Percentiles rank a stretch among this genome's conserved stretches.
phyloP scores from a whole-genome alignment of 2,329 filamentous ascomycete genomes.

The Fusarium euwallaceae region DNA sequence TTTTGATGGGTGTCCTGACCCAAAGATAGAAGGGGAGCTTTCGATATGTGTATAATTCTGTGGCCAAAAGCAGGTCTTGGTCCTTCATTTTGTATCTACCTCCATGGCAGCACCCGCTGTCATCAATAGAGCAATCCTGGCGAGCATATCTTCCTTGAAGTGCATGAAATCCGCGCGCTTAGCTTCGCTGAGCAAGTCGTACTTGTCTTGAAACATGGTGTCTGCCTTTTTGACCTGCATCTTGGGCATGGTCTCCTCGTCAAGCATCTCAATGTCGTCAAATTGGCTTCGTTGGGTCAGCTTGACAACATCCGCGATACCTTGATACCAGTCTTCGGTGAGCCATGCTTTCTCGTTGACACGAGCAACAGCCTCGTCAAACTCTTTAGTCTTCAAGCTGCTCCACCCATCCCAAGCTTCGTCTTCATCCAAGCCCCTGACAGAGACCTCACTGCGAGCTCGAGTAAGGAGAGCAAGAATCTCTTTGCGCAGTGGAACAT shows the following conservation, averaged over 20 bases:
- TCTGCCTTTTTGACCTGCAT: constrained; percentile 64
- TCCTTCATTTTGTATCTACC: constrained; percentile 48
- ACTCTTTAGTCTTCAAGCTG: constrained; percentile 63
- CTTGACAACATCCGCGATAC: constrained; percentile 67
- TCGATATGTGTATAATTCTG: constrained; percentile 39
- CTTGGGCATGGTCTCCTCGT: constrained; percentile 51
- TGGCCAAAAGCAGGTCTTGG: constrained; percentile 45
- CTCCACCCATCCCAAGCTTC: constrained; percentile 68
- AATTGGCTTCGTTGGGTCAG: constrained; percentile 49
- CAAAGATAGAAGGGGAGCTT: constrained; percentile 31
- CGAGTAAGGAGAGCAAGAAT: constrained; percentile 59
- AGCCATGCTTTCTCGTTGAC: constrained; percentile 71
- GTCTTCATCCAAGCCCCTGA: constrained; percentile 58
- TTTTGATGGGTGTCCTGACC: constrained; percentile 16
- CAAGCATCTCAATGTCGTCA: constrained; percentile 53
- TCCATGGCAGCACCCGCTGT: constrained; percentile 51
- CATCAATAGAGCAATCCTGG: constrained; percentile 63
- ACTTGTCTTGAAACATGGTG: constrained; percentile 82
- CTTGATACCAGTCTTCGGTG: constrained; percentile 72
- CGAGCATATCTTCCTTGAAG: constrained; percentile 75
- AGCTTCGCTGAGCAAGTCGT: constrained; percentile 77
- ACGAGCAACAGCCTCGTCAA: constrained; percentile 72
- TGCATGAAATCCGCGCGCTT: constrained; percentile 70
- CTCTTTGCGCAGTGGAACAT: constrained; percentile 59
- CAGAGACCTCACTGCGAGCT: constrained; percentile 57